phyloP scores from a whole-genome alignment of 2,329 filamentous ascomycete species.

The Endothia cerciana region DNA sequence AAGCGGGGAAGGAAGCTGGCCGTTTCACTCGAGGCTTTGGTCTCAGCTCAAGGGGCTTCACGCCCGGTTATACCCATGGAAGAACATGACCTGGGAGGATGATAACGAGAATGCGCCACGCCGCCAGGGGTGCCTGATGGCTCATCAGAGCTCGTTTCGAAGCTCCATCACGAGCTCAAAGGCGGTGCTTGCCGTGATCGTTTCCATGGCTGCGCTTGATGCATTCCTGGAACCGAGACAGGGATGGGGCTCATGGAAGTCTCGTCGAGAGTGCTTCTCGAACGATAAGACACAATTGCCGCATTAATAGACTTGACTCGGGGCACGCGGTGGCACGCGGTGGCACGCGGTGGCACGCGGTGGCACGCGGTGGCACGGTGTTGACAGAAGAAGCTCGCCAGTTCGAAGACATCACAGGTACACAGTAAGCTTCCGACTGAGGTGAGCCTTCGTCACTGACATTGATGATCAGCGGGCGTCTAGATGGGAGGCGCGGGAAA shows the following conservation, averaged over 20 bases:
- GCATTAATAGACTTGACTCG: neutral
- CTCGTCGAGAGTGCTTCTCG: neutral
- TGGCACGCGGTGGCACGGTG: neutral
- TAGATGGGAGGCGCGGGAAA: neutral
- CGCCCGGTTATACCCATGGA: no score
- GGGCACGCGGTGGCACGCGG: neutral
- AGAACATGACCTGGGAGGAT: neutral
- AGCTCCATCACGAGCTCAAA: neutral
- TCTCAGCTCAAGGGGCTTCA: neutral
- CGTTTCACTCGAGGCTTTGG: constrained; percentile 8
- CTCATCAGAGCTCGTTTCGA: neutral
- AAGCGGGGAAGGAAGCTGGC: neutral
- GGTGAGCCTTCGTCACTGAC: neutral
- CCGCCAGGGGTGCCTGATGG: neutral
- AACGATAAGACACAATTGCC: neutral
- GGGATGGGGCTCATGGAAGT: neutral
- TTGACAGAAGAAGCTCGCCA: neutral
- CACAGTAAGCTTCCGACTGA: neutral
- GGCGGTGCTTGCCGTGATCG: neutral
- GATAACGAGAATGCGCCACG: constrained; percentile 1
- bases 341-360: no score
- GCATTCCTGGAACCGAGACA: neutral
- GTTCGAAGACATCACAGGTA: neutral
- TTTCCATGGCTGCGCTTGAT: neutral
- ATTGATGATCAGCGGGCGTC: neutral